Evolutionary conservation across 78 protist genomes (phyloP), one percentile per base, ranked within the genome.

Genomic region (Chrysochromulina parva): DNA sequence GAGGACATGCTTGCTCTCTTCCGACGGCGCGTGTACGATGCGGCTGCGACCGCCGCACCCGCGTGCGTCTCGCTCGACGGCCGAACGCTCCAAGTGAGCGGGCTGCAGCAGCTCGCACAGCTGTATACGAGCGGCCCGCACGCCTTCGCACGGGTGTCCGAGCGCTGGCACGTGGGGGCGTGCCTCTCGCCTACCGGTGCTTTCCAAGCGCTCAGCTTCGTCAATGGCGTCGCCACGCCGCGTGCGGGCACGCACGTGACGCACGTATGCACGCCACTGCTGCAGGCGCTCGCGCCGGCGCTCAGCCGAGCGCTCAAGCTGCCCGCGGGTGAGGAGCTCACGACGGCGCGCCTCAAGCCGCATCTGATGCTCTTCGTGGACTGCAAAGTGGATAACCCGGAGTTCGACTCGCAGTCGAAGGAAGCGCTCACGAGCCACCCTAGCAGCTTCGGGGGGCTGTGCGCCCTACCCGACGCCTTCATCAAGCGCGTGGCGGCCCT

Each of bases 181-280:
- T 9, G 48, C 13, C 20, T 4, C 14, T 2, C 62, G 47, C 47
- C 62, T 1, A 6, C 1, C 14, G 62, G 14, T 2, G 48, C 4
- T 22, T 2, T 2, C 86, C 24, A 47, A 24, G 47, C 20, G 67
- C 88, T 97, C 52, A 71, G 96, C 89, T 99, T 99, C 93, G 99
- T 98, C 87, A 99, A 99, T 93, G 60, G 96, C 59, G 98, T 99
- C 74, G 69, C 88, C 28, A 99, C 99, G 7, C n/a, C 90, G 2
- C 91, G 90, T 7, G 99, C 99, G 24, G 99, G 99, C 52, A 88
- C 94, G 7, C 99, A 98, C 90, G 99, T 98, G 59, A 76, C 90
- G 74, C 85, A 88, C 87, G 92, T 97, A 20, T 81, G 7, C 50
- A 11, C n/a, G 50, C 38, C 22, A 16, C 78, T 69, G 50, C 78